These are phyloP conservation scores for Hortaea sp. DNA, from an alignment of 2,329 filamentous ascomycete species.

Conservation along the genomic window DNA sequence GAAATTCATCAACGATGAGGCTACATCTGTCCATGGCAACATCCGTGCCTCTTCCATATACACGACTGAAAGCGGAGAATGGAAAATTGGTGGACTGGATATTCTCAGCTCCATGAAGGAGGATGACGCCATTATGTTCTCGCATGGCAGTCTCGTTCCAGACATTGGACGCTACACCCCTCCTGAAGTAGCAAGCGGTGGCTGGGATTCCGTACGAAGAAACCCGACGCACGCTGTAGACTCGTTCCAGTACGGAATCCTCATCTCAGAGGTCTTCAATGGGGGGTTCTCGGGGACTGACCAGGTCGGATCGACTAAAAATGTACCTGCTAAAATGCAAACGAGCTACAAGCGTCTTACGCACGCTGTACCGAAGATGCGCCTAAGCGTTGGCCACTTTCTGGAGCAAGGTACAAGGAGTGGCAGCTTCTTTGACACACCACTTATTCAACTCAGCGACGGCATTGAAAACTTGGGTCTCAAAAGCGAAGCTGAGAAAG, in stretches of 20 bases:
- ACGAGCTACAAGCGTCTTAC: conserved; percentile 82
- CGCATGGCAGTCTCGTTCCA: conserved; percentile 76
- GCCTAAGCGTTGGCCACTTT: conserved; percentile 75
- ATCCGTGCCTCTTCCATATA: conserved; percentile 80
- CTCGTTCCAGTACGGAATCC: conserved; percentile 72
- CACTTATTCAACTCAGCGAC: conserved; percentile 83
- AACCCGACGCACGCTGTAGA: conserved; percentile 74
- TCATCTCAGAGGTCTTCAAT: conserved; percentile 89
- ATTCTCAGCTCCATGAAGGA: conserved; percentile 91
- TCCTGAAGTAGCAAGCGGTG: conserved; percentile 72
- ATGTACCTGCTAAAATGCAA: conserved; percentile 79
- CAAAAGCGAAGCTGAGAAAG: conserved; percentile 73
- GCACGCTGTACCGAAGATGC: conserved; percentile 79
- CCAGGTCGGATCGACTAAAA: conserved; percentile 76
- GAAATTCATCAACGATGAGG: conserved; percentile 93
- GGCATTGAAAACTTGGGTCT: conserved; percentile 87
- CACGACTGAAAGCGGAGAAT: conserved; percentile 92
- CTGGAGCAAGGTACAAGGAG: conserved; percentile 75
- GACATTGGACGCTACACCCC: conserved; percentile 77
- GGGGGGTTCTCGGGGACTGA: conserved; percentile 66
- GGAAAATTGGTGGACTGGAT: conserved; percentile 93
- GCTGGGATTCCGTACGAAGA: conserved; percentile 87
- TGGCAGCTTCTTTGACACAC: conserved; percentile 85
- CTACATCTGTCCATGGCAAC: conserved; percentile 80
- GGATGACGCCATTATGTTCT: conserved; percentile 87